A percentile compares a stretch with the other conserved stretches of the same genome.
Conservation (phyloP, 1,139 yeast species). For the Nakaseomyces bracarensis region DNA sequence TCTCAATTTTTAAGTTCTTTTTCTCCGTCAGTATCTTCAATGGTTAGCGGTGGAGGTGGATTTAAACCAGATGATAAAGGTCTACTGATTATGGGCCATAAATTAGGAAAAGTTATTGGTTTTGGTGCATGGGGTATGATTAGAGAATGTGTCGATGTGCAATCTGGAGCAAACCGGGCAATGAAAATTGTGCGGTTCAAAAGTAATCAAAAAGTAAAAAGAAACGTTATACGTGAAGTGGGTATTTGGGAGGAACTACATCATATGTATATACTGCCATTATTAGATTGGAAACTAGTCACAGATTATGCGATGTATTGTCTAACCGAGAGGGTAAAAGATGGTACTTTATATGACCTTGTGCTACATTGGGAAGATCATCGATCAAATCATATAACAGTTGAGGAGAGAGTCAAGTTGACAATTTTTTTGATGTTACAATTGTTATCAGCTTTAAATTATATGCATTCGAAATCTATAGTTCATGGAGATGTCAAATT, state of each 20-base stretch:
- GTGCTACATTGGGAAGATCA: conserved; percentile 61
- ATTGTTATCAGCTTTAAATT: conserved; percentile 52
- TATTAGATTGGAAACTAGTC: conserved; percentile 50
- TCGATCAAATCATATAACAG: conserved; percentile 25
- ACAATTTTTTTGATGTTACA: conserved; percentile 36
- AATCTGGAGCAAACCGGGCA: conserved; percentile 48
- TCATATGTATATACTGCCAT: conserved; percentile 57
- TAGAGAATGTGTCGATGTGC: conserved; percentile 51
- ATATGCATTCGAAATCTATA: conserved; percentile 64
- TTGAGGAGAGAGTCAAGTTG: conserved; percentile 34
- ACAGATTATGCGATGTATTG: conserved; percentile 61
- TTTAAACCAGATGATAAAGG: conserved; percentile 47
- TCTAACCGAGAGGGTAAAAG: conserved; percentile 59
- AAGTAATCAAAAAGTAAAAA: conserved; percentile 36
- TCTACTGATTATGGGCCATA: conserved; percentile 50
- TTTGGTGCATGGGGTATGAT: conserved; percentile 90
- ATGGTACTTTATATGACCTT: conserved; percentile 76
- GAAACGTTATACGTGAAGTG: conserved; percentile 62
- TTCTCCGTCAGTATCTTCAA: conserved; percentile 29
- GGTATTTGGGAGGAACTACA: conserved; percentile 62
- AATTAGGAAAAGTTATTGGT: conserved; percentile 71
- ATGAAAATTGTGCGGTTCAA: conserved; percentile 64
- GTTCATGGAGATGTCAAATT: conserved; percentile 87
- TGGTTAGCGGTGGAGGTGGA: conserved; percentile 10
- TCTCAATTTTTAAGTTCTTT: conserved; percentile 35